Base-by-base conservation (phyloP, 805 yeast genomes). In the Danielia oregonensis region DNA sequence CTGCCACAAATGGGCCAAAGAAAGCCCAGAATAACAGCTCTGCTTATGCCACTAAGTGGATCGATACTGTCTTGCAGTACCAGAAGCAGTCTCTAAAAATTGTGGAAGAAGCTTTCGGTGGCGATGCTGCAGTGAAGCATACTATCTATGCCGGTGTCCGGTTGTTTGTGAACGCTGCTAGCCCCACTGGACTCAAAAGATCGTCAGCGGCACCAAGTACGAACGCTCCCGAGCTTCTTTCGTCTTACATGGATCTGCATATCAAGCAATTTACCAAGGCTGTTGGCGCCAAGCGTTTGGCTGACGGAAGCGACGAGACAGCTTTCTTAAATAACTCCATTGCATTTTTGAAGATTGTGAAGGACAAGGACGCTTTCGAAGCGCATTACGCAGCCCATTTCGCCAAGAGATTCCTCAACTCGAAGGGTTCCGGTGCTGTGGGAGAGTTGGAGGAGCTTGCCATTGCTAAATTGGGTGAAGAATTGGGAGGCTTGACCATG, bases 281-380 rank as follows among this genome's bases (percentile, higher is more conserved):
- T 2, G 16, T 45, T 7, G 43, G 39, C 14, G 29, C 49, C 5
- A 48, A 50, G 24, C 42, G 35, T 17, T 22, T 36, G 16, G 29
- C 43, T 3, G 18, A 33, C 16, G 39, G 30, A 21, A 3, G 35
- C 7, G 57, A 55, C 35, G 51, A 43, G 19, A 46, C 55, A 3
- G 65, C 47, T 6, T 56, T 74, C 7, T 59, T 87, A 35, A 67
- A 66, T 28, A 70, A 72, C 17, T 75, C 87, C 0, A 70, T 85
- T 9, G 59, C 69, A 15, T 70, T 89, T 21, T 78, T 88, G 49
- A 65, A 81, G 37, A 79, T 76, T 51, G 68, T 88, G 29, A 71
- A 76, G 39, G 96, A 89, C 48, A 89, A 87, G 51, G 96, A 88
- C 59, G 64, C 84, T 17, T 89, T 88, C 61, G 95, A 87, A 52